A percentile compares a stretch with the other conserved stretches of the same genome.
Conservation (phyloP, 164 flowering plant species). For the Stephania japonica region DNA sequence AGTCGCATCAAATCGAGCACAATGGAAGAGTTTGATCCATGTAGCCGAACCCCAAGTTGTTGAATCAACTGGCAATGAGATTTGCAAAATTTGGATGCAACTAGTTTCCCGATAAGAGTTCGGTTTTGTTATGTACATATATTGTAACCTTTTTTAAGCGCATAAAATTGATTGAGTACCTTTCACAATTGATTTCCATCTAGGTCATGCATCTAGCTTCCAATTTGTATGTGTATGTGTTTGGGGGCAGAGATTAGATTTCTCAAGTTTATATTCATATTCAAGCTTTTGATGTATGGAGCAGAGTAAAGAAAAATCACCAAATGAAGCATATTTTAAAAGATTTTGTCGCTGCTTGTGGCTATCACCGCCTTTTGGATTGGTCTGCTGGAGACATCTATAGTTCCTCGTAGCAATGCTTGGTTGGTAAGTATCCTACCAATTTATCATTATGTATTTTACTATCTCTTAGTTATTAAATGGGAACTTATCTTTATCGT, state of each 20-base stretch:
- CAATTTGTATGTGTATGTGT: not conserved
- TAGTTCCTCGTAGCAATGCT: too few relatives aligned
- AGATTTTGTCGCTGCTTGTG: constrained; percentile 59
- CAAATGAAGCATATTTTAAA: constrained; percentile 68
- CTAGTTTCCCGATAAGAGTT: too few relatives aligned
- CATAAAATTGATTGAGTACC: not conserved
- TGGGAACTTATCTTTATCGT: not conserved
- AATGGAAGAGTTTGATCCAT: too few relatives aligned
- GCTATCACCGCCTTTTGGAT: constrained; percentile 72
- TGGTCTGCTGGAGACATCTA: constrained; percentile 56
- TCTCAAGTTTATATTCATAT: not conserved
- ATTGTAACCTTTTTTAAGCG: not conserved
- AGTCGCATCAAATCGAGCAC: too few relatives aligned
- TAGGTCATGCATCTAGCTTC: not conserved
- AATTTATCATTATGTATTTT: not conserved
- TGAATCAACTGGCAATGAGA: too few relatives aligned
- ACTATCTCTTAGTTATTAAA: not conserved
- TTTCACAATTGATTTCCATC: not conserved
- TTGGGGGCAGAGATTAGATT: not conserved
- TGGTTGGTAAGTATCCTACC: too few relatives aligned
- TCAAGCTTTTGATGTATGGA: not conserved
- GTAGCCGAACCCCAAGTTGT: too few relatives aligned
- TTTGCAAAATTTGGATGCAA: not conserved
- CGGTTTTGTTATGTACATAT: too few relatives aligned
- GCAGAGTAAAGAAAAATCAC: not conserved